Evolutionary conservation across 345 rosid genomes (phyloP).

Genomic region (Pelargonium nanum): DNA sequence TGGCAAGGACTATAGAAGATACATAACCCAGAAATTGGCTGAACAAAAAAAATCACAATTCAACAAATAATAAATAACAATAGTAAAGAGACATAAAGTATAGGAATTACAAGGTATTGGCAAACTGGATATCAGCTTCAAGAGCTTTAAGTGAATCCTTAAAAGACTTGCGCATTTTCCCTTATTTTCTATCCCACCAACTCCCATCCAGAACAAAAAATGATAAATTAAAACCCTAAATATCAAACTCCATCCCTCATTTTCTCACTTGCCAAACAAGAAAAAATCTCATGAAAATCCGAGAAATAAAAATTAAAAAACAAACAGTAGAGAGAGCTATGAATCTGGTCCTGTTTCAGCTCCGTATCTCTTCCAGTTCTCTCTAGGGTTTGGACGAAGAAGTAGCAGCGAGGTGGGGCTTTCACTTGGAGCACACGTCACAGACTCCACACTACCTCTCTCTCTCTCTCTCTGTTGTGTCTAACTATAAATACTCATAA

Average conservation of each 20-base stretch:
- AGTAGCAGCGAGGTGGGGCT: conserved; percentile 8
- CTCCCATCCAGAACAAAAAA: conserved; percentile 13
- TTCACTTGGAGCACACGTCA: conserved; percentile 86
- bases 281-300: conserved; percentile 1
- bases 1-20: too few species aligned
- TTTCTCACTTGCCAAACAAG: conserved; percentile 6
- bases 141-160: conserved; percentile 95
- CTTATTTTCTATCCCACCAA: conserved; percentile 13
- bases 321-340: not conserved
- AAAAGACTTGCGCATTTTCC: conserved; percentile 74
- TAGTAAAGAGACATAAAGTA: conserved; percentile 1
- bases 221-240: conserved; percentile 7
- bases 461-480: not conserved
- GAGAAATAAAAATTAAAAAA: not conserved
- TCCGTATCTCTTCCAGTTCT: not conserved
- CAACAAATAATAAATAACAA: not conserved
- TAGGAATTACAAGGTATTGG: conserved; percentile 72
- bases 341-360: not conserved
- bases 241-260: conserved; percentile 11
- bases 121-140: conserved; percentile 97
- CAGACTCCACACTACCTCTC: conserved; percentile 9
- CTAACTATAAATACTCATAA: not conserved
- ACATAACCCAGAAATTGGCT: too few species aligned
- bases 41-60: not conserved
- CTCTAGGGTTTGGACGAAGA: not conserved